Conservation (phyloP, 176 grass and related monocot genomes). For the Zea mays region DNA sequence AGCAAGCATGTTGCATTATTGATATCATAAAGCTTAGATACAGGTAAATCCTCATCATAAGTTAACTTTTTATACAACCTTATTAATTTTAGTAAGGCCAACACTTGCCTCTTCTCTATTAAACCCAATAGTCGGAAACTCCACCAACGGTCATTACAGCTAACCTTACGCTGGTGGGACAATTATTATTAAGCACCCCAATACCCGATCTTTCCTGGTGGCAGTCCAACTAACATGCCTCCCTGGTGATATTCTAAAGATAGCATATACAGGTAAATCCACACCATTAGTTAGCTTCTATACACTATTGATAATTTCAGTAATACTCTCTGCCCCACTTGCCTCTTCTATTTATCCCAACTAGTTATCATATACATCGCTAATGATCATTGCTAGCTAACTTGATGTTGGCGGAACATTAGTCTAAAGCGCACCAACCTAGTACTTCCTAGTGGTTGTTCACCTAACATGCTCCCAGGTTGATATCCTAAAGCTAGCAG, state of each 20-base stretch:
- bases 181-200: no score
- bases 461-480: background rate
- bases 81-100: no score
- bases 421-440: background rate
- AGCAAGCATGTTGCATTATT: no score
- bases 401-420: background rate
- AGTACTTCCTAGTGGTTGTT: background rate
- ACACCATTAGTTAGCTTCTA: background rate
- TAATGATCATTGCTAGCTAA: background rate
- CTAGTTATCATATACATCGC: background rate
- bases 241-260: background rate
- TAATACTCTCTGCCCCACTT: background rate
- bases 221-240: background rate
- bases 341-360: background rate
- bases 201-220: background rate
- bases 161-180: no score
- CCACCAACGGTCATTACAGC: no score
- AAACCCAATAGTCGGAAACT: no score
- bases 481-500: background rate
- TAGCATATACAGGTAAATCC: background rate
- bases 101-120: no score
- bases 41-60: no score
- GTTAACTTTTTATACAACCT: background rate
- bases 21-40: no score
- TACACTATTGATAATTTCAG: background rate